phyloP scores from a whole-genome alignment of 1,139 yeast species.

The Eremothecium cymbalariae region DNA sequence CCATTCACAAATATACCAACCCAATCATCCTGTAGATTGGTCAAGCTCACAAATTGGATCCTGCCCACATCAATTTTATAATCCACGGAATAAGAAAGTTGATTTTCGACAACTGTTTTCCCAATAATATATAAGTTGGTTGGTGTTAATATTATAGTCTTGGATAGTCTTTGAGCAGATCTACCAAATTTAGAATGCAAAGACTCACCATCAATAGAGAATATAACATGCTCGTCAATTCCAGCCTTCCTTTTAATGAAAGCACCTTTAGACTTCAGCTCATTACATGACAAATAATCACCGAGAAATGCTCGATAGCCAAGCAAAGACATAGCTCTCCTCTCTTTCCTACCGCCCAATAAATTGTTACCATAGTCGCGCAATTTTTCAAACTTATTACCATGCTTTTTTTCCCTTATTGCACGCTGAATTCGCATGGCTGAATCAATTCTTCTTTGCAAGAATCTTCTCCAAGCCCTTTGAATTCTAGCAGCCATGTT shows the following conservation, averaged over 20 bases:
- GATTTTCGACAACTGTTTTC: slow-evolving; percentile 64
- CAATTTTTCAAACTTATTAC: slow-evolving; percentile 71
- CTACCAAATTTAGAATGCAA: slow-evolving; percentile 85
- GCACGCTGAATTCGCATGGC: slow-evolving; percentile 78
- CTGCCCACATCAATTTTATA: slow-evolving; percentile 50
- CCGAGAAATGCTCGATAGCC: slow-evolving; percentile 94
- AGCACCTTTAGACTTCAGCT: slow-evolving; percentile 60
- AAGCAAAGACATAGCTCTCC: slow-evolving; percentile 78
- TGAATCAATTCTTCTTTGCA: slow-evolving; percentile 76
- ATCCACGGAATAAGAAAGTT: slow-evolving; percentile 61
- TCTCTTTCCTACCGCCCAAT: slow-evolving; percentile 71
- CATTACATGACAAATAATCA: slow-evolving; percentile 84
- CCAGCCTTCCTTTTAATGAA: slow-evolving; percentile 62
- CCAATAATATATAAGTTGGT: slow-evolving; percentile 58
- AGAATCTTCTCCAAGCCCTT: slow-evolving; percentile 88
- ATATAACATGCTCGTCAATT: slow-evolving; percentile 60
- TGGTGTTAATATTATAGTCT: slow-evolving; percentile 64
- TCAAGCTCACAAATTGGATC: slow-evolving; percentile 59
- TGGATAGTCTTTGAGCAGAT: slow-evolving; percentile 70
- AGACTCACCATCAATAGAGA: slow-evolving; percentile 75
- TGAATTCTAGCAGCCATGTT: slow-evolving; percentile 97
- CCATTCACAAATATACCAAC: slow-evolving; percentile 60
- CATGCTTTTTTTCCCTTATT: slow-evolving; percentile 74
- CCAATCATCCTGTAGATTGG: slow-evolving; percentile 89
- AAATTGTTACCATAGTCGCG: slow-evolving; percentile 75